Evolutionary conservation across 2,329 filamentous ascomycete genomes (phyloP).

Genomic region (Claviceps maximensis): DNA sequence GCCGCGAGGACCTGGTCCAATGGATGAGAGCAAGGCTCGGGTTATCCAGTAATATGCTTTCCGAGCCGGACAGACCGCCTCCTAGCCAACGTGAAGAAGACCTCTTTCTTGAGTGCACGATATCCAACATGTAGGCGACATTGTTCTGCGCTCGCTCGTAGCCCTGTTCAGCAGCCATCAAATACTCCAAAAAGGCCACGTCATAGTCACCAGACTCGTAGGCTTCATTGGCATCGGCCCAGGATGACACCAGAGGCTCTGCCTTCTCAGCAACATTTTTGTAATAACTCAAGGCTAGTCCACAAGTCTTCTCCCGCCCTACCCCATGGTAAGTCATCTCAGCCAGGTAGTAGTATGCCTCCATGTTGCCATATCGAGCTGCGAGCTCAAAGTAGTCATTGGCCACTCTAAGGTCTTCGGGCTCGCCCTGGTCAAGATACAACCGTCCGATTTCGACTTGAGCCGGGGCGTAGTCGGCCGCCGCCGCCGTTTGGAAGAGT

Average conservation of each 20-base stretch:
- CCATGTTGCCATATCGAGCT: slow-evolving; percentile 68
- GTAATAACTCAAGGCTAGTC: slow-evolving; percentile 68
- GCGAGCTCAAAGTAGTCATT: slow-evolving; percentile 82
- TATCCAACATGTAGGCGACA: slow-evolving; percentile 74
- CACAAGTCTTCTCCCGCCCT: slow-evolving; percentile 66
- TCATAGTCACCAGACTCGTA: slow-evolving; percentile 70
- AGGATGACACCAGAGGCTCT: slow-evolving; percentile 61
- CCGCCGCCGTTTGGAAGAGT: slow-evolving; percentile 64
- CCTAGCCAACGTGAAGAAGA: slow-evolving; percentile 32
- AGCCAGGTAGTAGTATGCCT: slow-evolving; percentile 84
- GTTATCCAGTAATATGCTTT: slow-evolving; percentile 33
- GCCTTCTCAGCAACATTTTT: slow-evolving; percentile 64
- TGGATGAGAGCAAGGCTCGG: slow-evolving; percentile 65
- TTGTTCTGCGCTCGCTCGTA: slow-evolving; percentile 86
- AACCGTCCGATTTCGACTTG: slow-evolving; percentile 74
- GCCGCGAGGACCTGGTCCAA: slow-evolving; percentile 89
- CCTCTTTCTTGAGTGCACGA: slow-evolving; percentile 42
- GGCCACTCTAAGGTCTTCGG: slow-evolving; percentile 59
- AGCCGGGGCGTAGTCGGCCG: slow-evolving; percentile 67
- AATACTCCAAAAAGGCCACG: slow-evolving; percentile 64
- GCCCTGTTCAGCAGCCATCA: slow-evolving; percentile 85
- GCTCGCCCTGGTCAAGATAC: slow-evolving; percentile 68
- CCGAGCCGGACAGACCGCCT: slow-evolving; percentile 16
- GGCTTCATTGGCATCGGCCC: slow-evolving; percentile 70
- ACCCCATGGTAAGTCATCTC: slow-evolving; percentile 74